Evolutionary conservation across 768 basidiomycete genomes (phyloP), one percentile per base, ranked within the genome.

Genomic region (Trametes villosa): DNA sequence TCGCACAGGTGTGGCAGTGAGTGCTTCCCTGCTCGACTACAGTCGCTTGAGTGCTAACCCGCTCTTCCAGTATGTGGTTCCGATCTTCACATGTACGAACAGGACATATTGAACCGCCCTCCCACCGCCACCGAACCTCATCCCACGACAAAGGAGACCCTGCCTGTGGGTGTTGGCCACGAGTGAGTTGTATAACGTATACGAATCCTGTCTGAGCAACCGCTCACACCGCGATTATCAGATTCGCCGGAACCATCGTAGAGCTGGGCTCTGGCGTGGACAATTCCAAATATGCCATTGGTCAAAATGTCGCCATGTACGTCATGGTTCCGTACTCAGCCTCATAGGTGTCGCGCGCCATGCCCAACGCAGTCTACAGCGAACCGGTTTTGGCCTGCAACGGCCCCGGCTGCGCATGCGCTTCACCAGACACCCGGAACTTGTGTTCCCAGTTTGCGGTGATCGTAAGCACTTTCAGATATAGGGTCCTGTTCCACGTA

Each of bases 101-200:
- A 36, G 1, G 13, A 30, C 55, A 72, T 52, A 67, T 66, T 53
- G 40, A 12, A 11, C 71, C n/a, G n/a, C 9, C 18, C 70, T 42
- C 72, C 79, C n/a, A 74, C 73, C 17, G 54, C 58, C 5, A 70
- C 73, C 9, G 61, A 66, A n/a, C 74, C 79, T 9, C 72, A 81
- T 62, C 66, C 67, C 8, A 41, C 78, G 12, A 78, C 79, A 1
- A 75, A 76, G 15, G 75, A 78, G 53, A 73, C 67, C 2, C 64
- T 78, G 1, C 81, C 82, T 0, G 66, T 79, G 9, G 77, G 74
- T 3, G 67, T 82, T 22, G 81, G 81, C 0, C 82, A 83, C 60
- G 81, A 82, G 78, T 81, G 17, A 1, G 46, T 48, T n/a, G n/a
- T 41, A 38, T 18, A 38, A 18, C 46, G 4, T n/a, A 1, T 9